Base-by-base conservation (phyloP, 2,329 filamentous ascomycete genomes). In the Penicillium sp. region DNA sequence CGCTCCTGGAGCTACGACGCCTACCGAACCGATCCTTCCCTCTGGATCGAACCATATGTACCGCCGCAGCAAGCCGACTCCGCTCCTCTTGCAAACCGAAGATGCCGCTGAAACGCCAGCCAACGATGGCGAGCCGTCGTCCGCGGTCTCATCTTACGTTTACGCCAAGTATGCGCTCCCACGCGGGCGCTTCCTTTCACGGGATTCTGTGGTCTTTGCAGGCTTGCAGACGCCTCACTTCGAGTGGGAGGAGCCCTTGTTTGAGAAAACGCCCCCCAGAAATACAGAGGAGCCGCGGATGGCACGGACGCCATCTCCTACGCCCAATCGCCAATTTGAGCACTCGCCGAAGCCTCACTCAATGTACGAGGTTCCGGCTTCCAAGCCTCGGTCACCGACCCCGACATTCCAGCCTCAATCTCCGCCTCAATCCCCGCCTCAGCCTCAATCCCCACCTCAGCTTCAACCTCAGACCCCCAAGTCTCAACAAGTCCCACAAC, bases 101-200 rank as follows among this genome's bases (percentile, higher is more conserved):
- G 33, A 58, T 43, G 53, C 59, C 8, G 54, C 45, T 6, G 35
- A 24, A 9, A 43, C 37, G 8, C 45, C 37, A 4, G 55, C 56
- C 22, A 41, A 40, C 13, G 61, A 69, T 34, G 54, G 54, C 13
- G 62, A 67, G 1, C 67, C 64, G 4, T 63, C 62, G 1, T 68
- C 73, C 7, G 76, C 76, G 1, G 79, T 82, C 3, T 77, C 85
- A 0, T 88, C 89, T 0, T 95, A 95, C 65, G 86, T 87, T 15
- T 93, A 96, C 65, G 84, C 88, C 7, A 94, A 87, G 53, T 95
- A 89, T 63, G 75, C 80, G 1, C 75, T 97, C 28, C 91, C 93
- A 1, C 81, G 91, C 53, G 91, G 91, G 13, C 87, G 93, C 65
- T 77, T 79, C 31, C 70, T 94, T 6, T 84, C 94, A 53, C 78